These are phyloP conservation scores for Nicotiana obtusifolia DNA, from an alignment of 257 asterid genomes.

Conservation along the genomic window DNA sequence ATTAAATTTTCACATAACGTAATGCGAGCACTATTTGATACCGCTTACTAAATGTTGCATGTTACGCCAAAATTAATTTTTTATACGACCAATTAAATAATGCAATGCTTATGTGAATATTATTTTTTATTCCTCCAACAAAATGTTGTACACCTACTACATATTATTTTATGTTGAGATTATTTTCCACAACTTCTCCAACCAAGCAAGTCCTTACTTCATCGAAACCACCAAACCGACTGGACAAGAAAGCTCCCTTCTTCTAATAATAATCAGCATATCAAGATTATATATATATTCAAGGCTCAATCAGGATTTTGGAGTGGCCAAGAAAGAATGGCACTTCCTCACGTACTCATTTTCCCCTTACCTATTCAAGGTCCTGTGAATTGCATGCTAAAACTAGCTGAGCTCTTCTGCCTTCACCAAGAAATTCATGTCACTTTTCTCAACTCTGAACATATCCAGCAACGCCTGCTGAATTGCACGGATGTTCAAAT, in stretches of 20 bases:
- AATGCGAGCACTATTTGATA: too few species aligned
- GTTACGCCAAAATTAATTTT: too few species aligned
- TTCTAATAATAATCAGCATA: not conserved
- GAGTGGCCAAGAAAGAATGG: not conserved
- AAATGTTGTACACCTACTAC: too few species aligned
- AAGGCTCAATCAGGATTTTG: not conserved
- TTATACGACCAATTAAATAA: too few species aligned
- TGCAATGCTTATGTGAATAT: too few species aligned
- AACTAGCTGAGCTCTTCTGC: constrained; percentile 28
- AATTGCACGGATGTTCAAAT: constrained; percentile 14
- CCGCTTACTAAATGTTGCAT: too few species aligned
- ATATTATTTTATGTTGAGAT: not conserved
- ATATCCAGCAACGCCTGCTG: constrained; percentile 15
- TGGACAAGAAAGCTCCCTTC: not conserved
- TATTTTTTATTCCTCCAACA: too few species aligned
- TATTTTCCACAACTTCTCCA: not conserved
- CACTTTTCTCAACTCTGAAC: constrained; percentile 17
- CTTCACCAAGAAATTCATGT: constrained; percentile 15
- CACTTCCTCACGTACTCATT: constrained; percentile 18
- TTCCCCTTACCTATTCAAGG: constrained; percentile 30
- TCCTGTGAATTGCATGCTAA: constrained; percentile 33
- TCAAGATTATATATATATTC: not conserved
- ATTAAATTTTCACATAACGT: too few species aligned
- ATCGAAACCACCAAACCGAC: not conserved
- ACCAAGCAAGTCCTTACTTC: not conserved